These are phyloP conservation scores for Celoporthe dispersa DNA, from an alignment of 2,329 filamentous ascomycete species.

Conservation along the genomic window DNA sequence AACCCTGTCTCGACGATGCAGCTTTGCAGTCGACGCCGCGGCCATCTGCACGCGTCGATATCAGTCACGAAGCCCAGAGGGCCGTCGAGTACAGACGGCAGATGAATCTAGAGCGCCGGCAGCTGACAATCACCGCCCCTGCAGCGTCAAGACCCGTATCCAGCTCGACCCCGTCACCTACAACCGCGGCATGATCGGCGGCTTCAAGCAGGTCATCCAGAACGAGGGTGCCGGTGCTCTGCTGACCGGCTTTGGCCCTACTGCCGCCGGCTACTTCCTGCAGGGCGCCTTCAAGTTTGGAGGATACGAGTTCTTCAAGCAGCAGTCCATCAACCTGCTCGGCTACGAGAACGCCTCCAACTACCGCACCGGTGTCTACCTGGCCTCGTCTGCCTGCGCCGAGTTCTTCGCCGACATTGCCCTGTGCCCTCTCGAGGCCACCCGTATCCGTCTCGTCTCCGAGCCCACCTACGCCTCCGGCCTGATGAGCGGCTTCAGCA, in stretches of 20 bases:
- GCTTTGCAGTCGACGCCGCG: constrained; percentile 18
- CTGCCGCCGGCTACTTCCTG: constrained; percentile 89
- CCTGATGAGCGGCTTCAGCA: constrained; percentile 77
- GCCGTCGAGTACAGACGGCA: background rate
- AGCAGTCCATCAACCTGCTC: constrained; percentile 80
- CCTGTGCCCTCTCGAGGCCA: constrained; percentile 90
- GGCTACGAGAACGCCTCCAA: constrained; percentile 78
- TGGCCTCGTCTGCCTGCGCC: constrained; percentile 67
- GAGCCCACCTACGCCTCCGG: constrained; percentile 84
- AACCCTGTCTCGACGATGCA: constrained; percentile 2
- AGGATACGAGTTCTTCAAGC: constrained; percentile 96
- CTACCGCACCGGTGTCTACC: constrained; percentile 83
- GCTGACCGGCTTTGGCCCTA: constrained; percentile 83
- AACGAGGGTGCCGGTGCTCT: constrained; percentile 87
- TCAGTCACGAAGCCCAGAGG: background rate
- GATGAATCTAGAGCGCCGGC: constrained; percentile 17
- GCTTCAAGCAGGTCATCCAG: constrained; percentile 82
- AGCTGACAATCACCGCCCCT: constrained; percentile 21
- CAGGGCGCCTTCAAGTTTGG: constrained; percentile 94
- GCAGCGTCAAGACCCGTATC: constrained; percentile 92
- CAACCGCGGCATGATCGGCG: constrained; percentile 85
- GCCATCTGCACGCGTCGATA: constrained; percentile 1
- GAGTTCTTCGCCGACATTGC: constrained; percentile 79
- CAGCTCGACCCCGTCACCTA: constrained; percentile 89
- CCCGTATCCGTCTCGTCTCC: constrained; percentile 90